Conservation (phyloP, 2,329 filamentous ascomycete species). For the Aureobasidium sp. region DNA sequence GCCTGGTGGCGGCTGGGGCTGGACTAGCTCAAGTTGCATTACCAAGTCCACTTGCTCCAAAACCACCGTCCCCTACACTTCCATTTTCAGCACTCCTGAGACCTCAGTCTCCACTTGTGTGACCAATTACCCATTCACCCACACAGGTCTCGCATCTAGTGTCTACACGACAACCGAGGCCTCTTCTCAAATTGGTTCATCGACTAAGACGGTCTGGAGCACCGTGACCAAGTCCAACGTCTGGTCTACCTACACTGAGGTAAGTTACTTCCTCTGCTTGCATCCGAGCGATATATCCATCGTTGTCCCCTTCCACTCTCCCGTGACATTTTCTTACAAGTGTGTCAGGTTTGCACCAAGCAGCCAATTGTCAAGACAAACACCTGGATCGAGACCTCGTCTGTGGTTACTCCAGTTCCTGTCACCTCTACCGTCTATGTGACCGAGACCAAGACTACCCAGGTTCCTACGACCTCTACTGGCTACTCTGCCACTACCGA, state of each 20-base stretch:
- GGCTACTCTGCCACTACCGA: slow-evolving; percentile 1
- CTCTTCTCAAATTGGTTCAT: neutral
- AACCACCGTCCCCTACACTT: neutral
- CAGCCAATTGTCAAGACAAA: neutral
- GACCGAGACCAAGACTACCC: neutral
- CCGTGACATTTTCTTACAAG: neutral
- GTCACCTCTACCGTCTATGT: neutral
- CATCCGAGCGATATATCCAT: neutral
- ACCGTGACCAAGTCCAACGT: neutral
- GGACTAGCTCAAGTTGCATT: slow-evolving; percentile 5
- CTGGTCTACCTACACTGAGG: neutral
- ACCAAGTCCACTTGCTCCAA: slow-evolving; percentile 6
- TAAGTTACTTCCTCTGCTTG: neutral
- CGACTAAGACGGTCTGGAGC: neutral
- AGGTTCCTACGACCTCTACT: neutral
- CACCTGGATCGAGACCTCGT: neutral
- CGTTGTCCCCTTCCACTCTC: too few relatives aligned
- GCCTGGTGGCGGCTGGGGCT: neutral
- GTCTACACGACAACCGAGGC: neutral
- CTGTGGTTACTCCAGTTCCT: neutral
- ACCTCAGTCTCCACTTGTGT: slow-evolving; percentile 6
- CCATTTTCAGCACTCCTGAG: neutral
- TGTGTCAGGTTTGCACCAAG: neutral
- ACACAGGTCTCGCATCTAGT: neutral
- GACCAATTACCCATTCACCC: slow-evolving; percentile 6